Evolutionary conservation across 1,139 yeast genomes (phyloP), one percentile per base, ranked within the genome.

Genomic region (Diutina neorugosa): DNA sequence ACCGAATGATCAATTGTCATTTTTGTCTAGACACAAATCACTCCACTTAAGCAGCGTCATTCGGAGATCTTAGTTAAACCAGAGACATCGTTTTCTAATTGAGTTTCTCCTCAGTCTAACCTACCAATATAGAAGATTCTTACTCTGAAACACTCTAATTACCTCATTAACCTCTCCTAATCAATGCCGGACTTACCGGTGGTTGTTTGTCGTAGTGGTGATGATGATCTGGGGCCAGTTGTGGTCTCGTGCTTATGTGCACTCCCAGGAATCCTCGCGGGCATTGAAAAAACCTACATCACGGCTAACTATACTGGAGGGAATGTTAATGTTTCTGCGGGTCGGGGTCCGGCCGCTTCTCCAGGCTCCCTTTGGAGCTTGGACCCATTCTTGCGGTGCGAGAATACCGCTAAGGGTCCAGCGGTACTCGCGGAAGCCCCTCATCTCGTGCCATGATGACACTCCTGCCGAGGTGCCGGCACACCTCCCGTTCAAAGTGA

Each of bases 401-500:
- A 31, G 37, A 31, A 9, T 11, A 31, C 43, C 43, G 43, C 20
- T 40, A 18, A 18, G 43, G 43, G 20, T 40, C 20, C 43, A 18
- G 20, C 20, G 18, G 20, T 18, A 40, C 37, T 16, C 40, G 23
- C 37, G 50, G 12, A 46, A 46, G 18, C 50, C 50, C 14, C 50
- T 46, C 37, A n/a, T 46, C 37, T 21, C 37, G 19, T 46, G 50
- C 27, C 50, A 46, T 16, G 50, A 46, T 16, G 50, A 46, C 19
- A 11, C 40, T n/a, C 40, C 21, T 4, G 48, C 48, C 31, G 21
- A 21, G 11, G 21, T 19, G 2, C 37, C 21, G 20, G 16, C 25
- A 7, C 4, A 40, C 51, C 69, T 81, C 42, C 94, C 94, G 0
- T 86, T 86, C 61, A 69, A 76, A 48, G 83, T 84, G 7, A 74